phyloP scores from a whole-genome alignment of 805 yeast genomes.

The Kodamaea lidongshanica region DNA sequence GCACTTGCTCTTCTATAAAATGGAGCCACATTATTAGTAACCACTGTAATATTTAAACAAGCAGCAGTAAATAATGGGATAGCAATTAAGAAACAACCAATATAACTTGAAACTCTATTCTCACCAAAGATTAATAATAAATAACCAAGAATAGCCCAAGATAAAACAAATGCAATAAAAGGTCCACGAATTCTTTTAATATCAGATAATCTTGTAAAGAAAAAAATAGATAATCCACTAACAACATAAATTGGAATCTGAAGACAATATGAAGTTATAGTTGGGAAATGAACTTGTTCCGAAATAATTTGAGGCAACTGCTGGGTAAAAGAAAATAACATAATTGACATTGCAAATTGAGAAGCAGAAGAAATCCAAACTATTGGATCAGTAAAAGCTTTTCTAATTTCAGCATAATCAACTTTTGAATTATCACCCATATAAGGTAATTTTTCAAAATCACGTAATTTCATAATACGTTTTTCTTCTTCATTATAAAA shows the following conservation, averaged over 20 bases:
- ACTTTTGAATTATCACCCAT: constrained; percentile 2
- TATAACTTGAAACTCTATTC: constrained; percentile 3
- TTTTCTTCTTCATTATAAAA: constrained; percentile 4
- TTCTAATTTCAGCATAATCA: constrained; percentile 1
- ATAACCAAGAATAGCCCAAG: constrained; percentile 4
- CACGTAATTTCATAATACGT: constrained; percentile 3
- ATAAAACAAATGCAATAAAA: constrained; percentile 1
- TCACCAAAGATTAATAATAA: constrained; percentile 3
- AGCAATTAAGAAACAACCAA: constrained; percentile 4
- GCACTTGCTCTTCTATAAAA: constrained; percentile 5
- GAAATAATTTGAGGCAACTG: constrained; percentile 1
- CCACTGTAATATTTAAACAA: constrained; percentile 2
- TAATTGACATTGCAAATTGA: constrained; percentile 4
- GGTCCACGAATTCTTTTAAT: constrained; percentile 1
- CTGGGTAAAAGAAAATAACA: constrained; percentile 3
- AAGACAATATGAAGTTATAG: not conserved
- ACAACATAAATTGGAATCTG: constrained; percentile 1
- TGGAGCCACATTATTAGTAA: constrained; percentile 4
- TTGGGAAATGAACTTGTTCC: constrained; percentile 1
- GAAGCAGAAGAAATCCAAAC: constrained; percentile 2
- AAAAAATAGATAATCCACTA: constrained; percentile 3
- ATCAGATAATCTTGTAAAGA: constrained; percentile 3
- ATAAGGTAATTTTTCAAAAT: constrained; percentile 3
- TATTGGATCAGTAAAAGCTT: constrained; percentile 4
- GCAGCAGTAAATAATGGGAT: constrained; percentile 3